Evolutionary conservation across 306 rosid genomes (phyloP), one percentile per base, ranked within the genome.

Genomic region (Cucumis hystrix): DNA sequence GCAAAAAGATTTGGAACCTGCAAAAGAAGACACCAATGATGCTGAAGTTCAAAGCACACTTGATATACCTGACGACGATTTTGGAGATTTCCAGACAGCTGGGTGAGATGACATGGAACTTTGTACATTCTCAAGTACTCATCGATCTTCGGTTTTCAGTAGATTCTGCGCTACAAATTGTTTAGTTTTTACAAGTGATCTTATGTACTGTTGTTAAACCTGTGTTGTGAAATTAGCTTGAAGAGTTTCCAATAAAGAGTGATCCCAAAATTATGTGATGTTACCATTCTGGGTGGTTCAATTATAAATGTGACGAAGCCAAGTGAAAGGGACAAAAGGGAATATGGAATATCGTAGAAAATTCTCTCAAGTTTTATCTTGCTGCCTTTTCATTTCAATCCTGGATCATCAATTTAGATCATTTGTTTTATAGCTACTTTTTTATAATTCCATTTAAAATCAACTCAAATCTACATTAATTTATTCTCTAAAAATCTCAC

Each of bases 11-110:
- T 25, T 30, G 17, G 81, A 77, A 52, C 60, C 85, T 70, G 72
- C 69, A 15, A 75, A 86, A 41, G 84, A 82, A 78, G 91, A 74
- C 52, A 83, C 83, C 20, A 63, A 61, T 56, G 59, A 81, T 65
- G 72, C 88, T 30, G 90, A 85, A 85, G 79, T 66, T 59, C 85
- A 84, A 81, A 80, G 81, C 82, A 70, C 80, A 25, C 81, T 74
- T 74, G 91, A 81, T 82, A 40, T 84, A 71, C 88, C 85, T 37
- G 97, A 95, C 81, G 97, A 95, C 17, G 97, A 90, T 86, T 95
- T 92, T 58, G 99, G 99, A 13, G 97, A 95, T 79, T 95, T 95
- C 60, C 99, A 95, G 85, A 79, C 92, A 23, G 99, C 97, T 18
- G 87, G 80, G 80, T 95, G 79, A 86, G 8, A n/a, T 67, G 78